A percentile compares a stretch with the other conserved stretches of the same genome.
Evolutionary conservation across 116 monocot species (phyloP).

Genomic region (Papilionanthe hybrid): DNA sequence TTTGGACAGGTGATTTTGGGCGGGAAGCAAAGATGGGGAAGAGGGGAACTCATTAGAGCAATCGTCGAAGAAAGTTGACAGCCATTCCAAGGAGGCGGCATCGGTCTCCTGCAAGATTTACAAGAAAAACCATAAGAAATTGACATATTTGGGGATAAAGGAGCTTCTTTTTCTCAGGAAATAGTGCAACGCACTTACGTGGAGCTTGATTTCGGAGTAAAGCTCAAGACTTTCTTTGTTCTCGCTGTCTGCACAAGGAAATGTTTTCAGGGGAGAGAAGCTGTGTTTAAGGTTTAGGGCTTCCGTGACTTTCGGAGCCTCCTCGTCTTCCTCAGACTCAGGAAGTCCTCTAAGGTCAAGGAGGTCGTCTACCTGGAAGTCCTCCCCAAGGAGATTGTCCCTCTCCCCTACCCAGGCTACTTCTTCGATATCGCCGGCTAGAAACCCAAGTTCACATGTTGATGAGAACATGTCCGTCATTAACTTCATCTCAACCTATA

Average conservation of each 20-base stretch:
- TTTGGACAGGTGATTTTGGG: background rate
- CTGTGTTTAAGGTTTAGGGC: background rate
- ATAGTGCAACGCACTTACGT: constrained; percentile 8
- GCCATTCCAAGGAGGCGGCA: constrained; percentile 51
- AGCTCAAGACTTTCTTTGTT: background rate
- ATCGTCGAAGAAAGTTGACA: constrained; percentile 47
- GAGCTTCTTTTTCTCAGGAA: background rate
- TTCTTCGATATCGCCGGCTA: constrained; percentile 6
- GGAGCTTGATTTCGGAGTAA: constrained; percentile 17
- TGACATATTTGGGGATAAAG: background rate
- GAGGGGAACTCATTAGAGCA: constrained; percentile 29
- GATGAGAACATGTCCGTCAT: constrained; percentile 8
- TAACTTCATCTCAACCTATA: constrained; percentile 4
- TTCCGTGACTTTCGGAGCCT: constrained; percentile 2
- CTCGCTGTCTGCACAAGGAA: constrained; percentile 5
- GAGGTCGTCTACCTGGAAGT: constrained; percentile 47
- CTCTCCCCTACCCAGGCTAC: constrained; percentile 11
- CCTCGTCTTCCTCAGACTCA: constrained; percentile 19
- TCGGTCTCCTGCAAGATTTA: constrained; percentile 23
- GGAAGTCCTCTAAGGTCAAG: constrained; percentile 36
- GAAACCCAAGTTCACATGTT: background rate
- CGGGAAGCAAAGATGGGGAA: background rate
- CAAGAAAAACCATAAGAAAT: background rate
- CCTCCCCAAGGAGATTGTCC: constrained; percentile 27
- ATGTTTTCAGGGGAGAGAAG: background rate